A percentile compares a stretch with the other conserved stretches of the same genome.
Evolutionary conservation across 768 basidiomycete genomes (phyloP).

Genomic region (Auricularia sp.): DNA sequence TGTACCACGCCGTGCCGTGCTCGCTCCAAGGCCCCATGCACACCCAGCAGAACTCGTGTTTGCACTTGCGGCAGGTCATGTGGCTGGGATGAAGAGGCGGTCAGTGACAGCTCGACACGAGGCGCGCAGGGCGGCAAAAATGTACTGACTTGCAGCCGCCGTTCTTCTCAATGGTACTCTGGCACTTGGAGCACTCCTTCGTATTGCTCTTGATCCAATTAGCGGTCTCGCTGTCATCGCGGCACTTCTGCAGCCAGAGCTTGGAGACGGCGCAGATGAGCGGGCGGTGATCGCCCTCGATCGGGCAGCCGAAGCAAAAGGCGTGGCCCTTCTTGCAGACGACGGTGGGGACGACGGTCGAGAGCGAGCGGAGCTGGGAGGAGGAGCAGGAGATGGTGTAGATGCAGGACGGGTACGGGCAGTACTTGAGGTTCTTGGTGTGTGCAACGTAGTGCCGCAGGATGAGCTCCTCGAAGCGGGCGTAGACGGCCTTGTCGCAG

Average conservation of each 20-base stretch:
- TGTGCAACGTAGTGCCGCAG: slow-evolving; percentile 85
- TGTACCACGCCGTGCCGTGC: slow-evolving; percentile 96
- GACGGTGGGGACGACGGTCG: slow-evolving; percentile 80
- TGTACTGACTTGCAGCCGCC: slow-evolving; percentile 94
- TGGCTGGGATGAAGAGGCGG: slow-evolving; percentile 45
- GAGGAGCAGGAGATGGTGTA: slow-evolving; percentile 84
- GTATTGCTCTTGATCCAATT: slow-evolving; percentile 99
- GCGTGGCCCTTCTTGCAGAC: slow-evolving; percentile 59
- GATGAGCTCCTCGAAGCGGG: slow-evolving; percentile 77
- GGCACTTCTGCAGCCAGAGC: slow-evolving; percentile 95
- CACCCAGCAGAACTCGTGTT: slow-evolving; percentile 98
- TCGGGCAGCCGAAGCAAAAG: slow-evolving; percentile 92
- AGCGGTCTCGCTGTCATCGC: slow-evolving; percentile 94
- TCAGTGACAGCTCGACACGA: slow-evolving; percentile 9
- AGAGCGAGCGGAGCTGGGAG: slow-evolving; percentile 66
- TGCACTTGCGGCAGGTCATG: slow-evolving; percentile 99
- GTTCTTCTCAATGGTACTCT: slow-evolving; percentile 99
- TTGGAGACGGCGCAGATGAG: slow-evolving; percentile 80
- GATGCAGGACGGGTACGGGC: slow-evolving; percentile 90
- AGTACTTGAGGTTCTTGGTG: slow-evolving; percentile 78
- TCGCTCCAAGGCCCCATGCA: slow-evolving; percentile 99
- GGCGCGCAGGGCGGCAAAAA: neutral
- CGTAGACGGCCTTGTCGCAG: slow-evolving; percentile 45
- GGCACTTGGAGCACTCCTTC: slow-evolving; percentile 93
- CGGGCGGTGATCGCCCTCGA: slow-evolving; percentile 85